Percentiles rank a stretch among this genome's conserved stretches.
Conservation (phyloP, 2,329 filamentous ascomycete genomes). For the Ophidiomyces ophidiicola region DNA sequence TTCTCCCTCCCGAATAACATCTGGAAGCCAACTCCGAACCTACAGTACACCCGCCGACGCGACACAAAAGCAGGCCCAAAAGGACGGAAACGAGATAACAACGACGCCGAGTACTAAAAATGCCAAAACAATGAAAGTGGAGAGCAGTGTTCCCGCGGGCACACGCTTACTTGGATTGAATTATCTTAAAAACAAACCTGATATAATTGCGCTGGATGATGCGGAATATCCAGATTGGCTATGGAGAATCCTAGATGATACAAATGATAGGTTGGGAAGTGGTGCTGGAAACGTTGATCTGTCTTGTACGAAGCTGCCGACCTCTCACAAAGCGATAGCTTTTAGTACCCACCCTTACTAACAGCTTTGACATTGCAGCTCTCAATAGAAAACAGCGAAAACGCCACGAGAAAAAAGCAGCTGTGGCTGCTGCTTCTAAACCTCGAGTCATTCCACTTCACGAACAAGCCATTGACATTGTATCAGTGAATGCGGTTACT, state of each 20-base stretch:
- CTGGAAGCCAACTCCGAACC: conserved; percentile 14
- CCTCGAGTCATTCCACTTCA: conserved; percentile 35
- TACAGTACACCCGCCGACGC: conserved; percentile 25
- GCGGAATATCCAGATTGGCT: conserved; percentile 39
- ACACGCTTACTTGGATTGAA: conserved; percentile 33
- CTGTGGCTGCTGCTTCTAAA: conserved; percentile 28
- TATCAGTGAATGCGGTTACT: conserved; percentile 23
- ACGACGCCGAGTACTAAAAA: conserved; percentile 1
- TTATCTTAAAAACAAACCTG: conserved; percentile 38
- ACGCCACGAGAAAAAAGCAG: conserved; percentile 37
- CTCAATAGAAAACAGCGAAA: conserved; percentile 39
- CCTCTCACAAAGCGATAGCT: too few species aligned
- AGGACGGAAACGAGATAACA: conserved; percentile 10
- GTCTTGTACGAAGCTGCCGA: conserved; percentile 11
- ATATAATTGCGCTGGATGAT: conserved; percentile 35
- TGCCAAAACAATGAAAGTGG: conserved; percentile 18
- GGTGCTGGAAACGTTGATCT: conserved; percentile 30
- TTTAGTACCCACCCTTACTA: neutral
- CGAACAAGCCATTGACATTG: conserved; percentile 36
- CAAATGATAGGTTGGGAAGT: conserved; percentile 23
- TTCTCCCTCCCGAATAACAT: conserved; percentile 18
- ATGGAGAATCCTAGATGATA: conserved; percentile 33
- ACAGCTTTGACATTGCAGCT: conserved; percentile 18
- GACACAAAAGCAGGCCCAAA: conserved; percentile 8
- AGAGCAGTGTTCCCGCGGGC: conserved; percentile 31